Evolutionary conservation across 2,329 filamentous ascomycete genomes (phyloP).

Genomic region (Pyrenophora graminea): DNA sequence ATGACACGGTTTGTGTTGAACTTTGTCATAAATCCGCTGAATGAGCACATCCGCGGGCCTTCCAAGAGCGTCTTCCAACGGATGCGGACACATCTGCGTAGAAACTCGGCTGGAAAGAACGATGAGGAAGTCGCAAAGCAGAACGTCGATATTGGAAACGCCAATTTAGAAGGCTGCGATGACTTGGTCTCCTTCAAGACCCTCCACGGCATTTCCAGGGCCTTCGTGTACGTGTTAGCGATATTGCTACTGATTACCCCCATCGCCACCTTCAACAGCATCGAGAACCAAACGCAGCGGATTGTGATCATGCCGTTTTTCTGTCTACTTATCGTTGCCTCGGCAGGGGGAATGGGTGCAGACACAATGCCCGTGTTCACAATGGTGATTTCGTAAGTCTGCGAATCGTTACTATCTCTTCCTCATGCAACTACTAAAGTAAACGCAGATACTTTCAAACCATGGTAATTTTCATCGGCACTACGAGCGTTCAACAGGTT

Average conservation of each 20-base stretch:
- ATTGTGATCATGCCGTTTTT: constrained; percentile 8
- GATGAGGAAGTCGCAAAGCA: too few relatives aligned
- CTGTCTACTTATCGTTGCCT: neutral
- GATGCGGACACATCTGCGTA: too few relatives aligned
- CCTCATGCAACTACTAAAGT: neutral
- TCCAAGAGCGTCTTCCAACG: too few relatives aligned
- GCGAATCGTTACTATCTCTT: neutral
- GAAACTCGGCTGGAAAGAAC: too few relatives aligned
- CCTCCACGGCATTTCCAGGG: neutral
- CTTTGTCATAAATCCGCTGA: too few relatives aligned
- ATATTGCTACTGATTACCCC: constrained; percentile 3
- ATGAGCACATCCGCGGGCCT: too few relatives aligned
- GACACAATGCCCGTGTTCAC: neutral
- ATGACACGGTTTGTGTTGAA: neutral
- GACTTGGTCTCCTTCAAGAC: neutral
- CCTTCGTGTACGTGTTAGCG: neutral
- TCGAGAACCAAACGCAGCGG: neutral
- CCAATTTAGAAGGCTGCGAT: too few relatives aligned
- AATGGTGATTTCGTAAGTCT: constrained; percentile 1
- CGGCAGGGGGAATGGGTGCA: constrained; percentile 6
- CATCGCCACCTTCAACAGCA: constrained; percentile 4
- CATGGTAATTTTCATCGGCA: neutral
- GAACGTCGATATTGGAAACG: too few relatives aligned
- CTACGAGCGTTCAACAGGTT: neutral
- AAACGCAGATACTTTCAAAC: constrained; percentile 3